Conservation (phyloP, 495 filamentous ascomycete genomes). For the Neurospora sp. region DNA sequence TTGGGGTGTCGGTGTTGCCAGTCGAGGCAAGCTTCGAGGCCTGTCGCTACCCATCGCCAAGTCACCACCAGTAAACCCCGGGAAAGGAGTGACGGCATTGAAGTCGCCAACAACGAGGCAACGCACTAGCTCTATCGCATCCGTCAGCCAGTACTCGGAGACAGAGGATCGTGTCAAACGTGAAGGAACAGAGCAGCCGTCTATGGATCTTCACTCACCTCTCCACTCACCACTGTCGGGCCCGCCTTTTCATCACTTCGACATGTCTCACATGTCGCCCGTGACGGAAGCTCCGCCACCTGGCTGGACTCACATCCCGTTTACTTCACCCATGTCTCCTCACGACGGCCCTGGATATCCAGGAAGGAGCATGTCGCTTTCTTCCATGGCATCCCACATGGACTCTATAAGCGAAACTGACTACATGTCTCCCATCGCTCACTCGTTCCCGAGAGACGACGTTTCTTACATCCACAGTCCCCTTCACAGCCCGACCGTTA, state of each 20-base stretch:
- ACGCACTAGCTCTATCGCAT: slow-evolving; percentile 28
- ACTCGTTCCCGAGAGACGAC: slow-evolving; percentile 42
- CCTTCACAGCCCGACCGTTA: slow-evolving; percentile 40
- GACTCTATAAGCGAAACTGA: slow-evolving; percentile 46
- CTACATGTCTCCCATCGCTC: slow-evolving; percentile 42
- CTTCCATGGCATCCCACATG: slow-evolving; percentile 30
- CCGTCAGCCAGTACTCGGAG: slow-evolving; percentile 26
- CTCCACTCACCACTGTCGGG: slow-evolving; percentile 2
- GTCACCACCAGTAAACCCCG: slow-evolving; percentile 46
- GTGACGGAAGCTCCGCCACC: slow-evolving; percentile 21
- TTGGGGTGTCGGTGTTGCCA: slow-evolving; percentile 95
- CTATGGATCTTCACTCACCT: slow-evolving; percentile 4
- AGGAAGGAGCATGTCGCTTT: slow-evolving; percentile 15
- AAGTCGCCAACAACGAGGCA: slow-evolving; percentile 23
- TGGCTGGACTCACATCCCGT: slow-evolving; percentile 24
- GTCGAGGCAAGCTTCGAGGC: slow-evolving; percentile 87
- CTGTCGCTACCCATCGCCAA: slow-evolving; percentile 76
- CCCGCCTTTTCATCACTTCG: slow-evolving; percentile 30
- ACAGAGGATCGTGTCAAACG: slow-evolving; percentile 24
- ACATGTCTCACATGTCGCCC: slow-evolving; percentile 27
- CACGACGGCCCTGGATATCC: slow-evolving; percentile 15
- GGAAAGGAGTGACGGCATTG: slow-evolving; percentile 28
- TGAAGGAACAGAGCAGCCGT: slow-evolving; percentile 6
- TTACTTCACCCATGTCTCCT: slow-evolving; percentile 17
- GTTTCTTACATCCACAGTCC: slow-evolving; percentile 26